Evolutionary conservation across 2,329 filamentous ascomycete species (phyloP).

Genomic region (Cryphonectria carpinicola): DNA sequence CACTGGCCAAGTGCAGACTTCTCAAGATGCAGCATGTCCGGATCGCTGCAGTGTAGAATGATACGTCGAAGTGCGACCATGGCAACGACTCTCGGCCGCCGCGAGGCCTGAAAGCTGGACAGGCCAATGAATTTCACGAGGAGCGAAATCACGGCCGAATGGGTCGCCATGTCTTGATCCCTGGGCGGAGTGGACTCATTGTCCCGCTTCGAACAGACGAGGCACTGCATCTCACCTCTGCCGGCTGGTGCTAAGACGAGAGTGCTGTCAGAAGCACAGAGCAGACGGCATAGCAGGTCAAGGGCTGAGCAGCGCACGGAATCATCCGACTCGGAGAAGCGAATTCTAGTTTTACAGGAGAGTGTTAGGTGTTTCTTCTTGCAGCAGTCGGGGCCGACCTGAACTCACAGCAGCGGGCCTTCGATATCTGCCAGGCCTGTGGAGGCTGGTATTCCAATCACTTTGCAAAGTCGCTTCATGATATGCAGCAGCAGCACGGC

Average conservation of each 20-base stretch:
- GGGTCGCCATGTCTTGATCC: constrained; percentile 34
- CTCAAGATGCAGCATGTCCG: constrained; percentile 67
- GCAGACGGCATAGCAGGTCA: constrained; percentile 57
- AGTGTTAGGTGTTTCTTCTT: constrained; percentile 1
- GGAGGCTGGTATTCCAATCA: constrained; percentile 9
- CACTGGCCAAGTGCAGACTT: constrained; percentile 73
- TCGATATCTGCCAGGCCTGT: constrained; percentile 18
- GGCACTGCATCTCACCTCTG: constrained; percentile 31
- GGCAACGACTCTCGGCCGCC: constrained; percentile 67
- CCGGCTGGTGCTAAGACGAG: constrained; percentile 37
- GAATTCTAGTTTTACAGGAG: constrained; percentile 13
- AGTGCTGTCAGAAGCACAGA: constrained; percentile 58
- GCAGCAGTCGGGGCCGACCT: too few relatives aligned
- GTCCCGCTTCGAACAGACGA: constrained; percentile 31
- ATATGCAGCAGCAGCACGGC: background rate
- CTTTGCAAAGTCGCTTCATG: constrained; percentile 15
- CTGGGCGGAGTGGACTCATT: constrained; percentile 17
- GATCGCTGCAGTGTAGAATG: constrained; percentile 65
- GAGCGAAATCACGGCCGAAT: constrained; percentile 46
- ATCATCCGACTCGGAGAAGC: constrained; percentile 32
- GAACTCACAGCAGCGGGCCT: constrained; percentile 22
- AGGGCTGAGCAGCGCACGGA: constrained; percentile 34
- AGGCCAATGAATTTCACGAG: constrained; percentile 53
- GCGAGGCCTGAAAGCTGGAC: constrained; percentile 54
- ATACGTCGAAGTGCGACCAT: constrained; percentile 74